Percentiles rank a stretch among this genome's conserved stretches.
Evolutionary conservation across 2,329 filamentous ascomycete species (phyloP).

Genomic region (Cladophialophora carrionii): DNA sequence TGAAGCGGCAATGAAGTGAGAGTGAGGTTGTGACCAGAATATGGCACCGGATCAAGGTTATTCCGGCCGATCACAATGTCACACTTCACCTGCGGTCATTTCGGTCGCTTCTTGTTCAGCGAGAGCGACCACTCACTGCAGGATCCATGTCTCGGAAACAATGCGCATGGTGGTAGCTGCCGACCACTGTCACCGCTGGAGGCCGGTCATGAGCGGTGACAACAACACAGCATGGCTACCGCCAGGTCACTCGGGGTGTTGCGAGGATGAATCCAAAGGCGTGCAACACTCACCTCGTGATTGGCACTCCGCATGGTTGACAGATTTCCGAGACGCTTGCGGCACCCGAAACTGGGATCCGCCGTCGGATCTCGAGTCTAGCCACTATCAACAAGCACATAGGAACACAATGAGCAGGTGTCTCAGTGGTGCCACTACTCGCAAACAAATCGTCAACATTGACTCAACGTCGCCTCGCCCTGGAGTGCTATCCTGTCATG

Average conservation of each 20-base stretch:
- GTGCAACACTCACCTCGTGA: conserved; percentile 33
- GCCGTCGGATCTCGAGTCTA: conserved; percentile 1
- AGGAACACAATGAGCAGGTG: background rate
- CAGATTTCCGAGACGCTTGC: conserved; percentile 29
- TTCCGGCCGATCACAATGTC: background rate
- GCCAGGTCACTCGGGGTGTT: background rate
- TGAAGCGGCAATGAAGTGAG: background rate
- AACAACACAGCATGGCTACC: background rate
- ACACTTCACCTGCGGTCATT: background rate
- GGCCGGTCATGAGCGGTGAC: background rate
- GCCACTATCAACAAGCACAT: background rate
- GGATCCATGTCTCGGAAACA: background rate
- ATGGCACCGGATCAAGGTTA: background rate
- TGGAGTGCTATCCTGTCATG: conserved; percentile 2
- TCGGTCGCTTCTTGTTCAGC: background rate
- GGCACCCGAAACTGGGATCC: conserved; percentile 15
- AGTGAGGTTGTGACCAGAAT: background rate
- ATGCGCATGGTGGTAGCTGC: background rate
- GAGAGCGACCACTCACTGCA: background rate
- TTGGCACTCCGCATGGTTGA: conserved; percentile 36
- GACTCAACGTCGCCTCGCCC: background rate
- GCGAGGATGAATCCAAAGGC: background rate
- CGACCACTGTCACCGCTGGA: background rate
- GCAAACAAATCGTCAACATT: background rate
- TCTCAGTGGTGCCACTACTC: background rate